Percentiles rank a stretch among this genome's conserved stretches.
phyloP scores from a whole-genome alignment of 192 early-diverging fungal genomes.

The Coemansia sp. region DNA sequence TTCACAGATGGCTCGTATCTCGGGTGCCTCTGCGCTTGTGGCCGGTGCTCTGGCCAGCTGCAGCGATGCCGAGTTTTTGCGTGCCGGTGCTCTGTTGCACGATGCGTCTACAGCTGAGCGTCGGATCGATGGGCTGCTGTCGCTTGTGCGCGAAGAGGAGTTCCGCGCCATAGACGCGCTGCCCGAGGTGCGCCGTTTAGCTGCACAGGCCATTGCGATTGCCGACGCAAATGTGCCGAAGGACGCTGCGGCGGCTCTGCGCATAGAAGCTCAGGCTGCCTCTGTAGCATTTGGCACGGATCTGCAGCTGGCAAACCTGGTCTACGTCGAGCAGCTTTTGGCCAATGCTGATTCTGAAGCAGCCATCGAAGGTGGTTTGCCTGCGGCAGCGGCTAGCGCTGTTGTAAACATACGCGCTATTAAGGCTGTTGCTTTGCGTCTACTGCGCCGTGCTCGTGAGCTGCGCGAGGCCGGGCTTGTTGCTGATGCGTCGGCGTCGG shows the following conservation, averaged over 20 bases:
- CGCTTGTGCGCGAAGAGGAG: conserved; percentile 78
- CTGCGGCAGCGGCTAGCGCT: conserved; percentile 27
- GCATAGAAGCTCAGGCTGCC: conserved; percentile 55
- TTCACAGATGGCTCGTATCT: conserved; percentile 52
- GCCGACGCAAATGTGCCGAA: conserved; percentile 63
- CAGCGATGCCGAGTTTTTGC: conserved; percentile 69
- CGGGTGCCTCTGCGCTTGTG: conserved; percentile 69
- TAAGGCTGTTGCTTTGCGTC: conserved; percentile 66
- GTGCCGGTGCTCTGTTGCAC: conserved; percentile 71
- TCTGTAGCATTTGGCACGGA: conserved; percentile 70
- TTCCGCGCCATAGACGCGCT: conserved; percentile 68
- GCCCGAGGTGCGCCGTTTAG: conserved; percentile 67
- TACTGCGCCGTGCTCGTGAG: conserved; percentile 68
- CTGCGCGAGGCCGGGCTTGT: conserved; percentile 27
- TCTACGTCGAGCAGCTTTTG: conserved; percentile 42
- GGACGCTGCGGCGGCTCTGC: conserved; percentile 55
- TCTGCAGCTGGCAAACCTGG: conserved; percentile 62
- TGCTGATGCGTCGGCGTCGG: conserved; percentile 5
- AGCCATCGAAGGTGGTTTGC: not conserved
- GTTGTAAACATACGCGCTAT: conserved; percentile 38
- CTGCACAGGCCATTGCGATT: conserved; percentile 67
- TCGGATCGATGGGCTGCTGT: conserved; percentile 72
- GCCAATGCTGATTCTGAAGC: conserved; percentile 30
- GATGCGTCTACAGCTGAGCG: conserved; percentile 81
- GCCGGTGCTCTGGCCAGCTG: conserved; percentile 68